phyloP scores from a whole-genome alignment of 257 asterid species.

The Salvia rosmarinus region DNA sequence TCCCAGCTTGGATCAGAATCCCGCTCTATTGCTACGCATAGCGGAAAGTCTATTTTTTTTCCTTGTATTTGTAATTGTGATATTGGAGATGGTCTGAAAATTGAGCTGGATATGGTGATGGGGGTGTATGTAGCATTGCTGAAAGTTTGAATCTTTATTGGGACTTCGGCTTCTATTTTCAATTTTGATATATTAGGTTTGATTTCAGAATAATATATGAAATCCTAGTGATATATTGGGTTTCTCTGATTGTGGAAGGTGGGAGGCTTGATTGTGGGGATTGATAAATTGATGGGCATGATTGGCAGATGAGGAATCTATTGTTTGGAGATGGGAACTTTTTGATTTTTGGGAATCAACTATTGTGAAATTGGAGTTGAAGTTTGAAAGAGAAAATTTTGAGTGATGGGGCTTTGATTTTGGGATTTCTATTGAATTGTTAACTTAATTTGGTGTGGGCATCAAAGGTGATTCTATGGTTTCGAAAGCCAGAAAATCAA shows the following conservation, averaged over 20 bases:
- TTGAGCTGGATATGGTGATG: constrained; percentile 37
- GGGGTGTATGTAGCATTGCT: constrained; percentile 9
- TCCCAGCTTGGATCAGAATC: constrained; percentile 45
- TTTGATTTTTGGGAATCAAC: constrained; percentile 18
- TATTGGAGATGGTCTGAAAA: constrained; percentile 10
- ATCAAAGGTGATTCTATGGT: constrained; percentile 41
- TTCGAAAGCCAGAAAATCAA: constrained; percentile 36
- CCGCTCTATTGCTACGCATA: constrained; percentile 6
- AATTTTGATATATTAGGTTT: constrained; percentile 25
- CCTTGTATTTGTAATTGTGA: neutral
- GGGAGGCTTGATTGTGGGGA: constrained; percentile 16
- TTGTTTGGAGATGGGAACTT: constrained; percentile 21
- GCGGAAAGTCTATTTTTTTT: neutral
- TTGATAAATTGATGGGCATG: constrained; percentile 28
- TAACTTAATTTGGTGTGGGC: constrained; percentile 34
- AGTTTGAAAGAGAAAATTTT: neutral
- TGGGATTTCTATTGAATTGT: constrained; percentile 38
- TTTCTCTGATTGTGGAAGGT: constrained; percentile 32
- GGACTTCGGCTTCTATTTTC: neutral
- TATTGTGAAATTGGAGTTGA: constrained; percentile 27
- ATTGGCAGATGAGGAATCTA: constrained; percentile 32
- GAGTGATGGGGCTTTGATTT: constrained; percentile 25
- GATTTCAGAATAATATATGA: constrained; percentile 33
- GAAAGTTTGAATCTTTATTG: constrained; percentile 41
- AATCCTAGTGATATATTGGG: constrained; percentile 3